Evolutionary conservation across 2,329 filamentous ascomycete genomes (phyloP).

Genomic region (Talaromyces amestolkiae): DNA sequence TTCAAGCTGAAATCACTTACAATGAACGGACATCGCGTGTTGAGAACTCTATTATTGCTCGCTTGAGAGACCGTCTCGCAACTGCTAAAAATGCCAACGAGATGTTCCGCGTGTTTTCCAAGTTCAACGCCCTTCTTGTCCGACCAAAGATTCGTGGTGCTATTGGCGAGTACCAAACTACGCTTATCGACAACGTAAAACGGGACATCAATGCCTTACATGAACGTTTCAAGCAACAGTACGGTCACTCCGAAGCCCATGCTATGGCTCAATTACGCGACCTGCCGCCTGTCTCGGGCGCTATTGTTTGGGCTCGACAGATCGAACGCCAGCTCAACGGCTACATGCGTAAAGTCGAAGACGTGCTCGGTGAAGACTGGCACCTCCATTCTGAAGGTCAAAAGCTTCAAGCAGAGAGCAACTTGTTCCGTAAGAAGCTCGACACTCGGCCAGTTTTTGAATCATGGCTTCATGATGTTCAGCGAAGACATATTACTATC

Average conservation of each 20-base stretch:
- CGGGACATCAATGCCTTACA: slow-evolving; percentile 90
- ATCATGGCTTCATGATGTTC: slow-evolving; percentile 89
- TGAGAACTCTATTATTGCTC: slow-evolving; percentile 97
- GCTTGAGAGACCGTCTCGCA: slow-evolving; percentile 84
- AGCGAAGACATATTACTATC: slow-evolving; percentile 84
- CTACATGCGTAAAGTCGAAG: slow-evolving; percentile 99
- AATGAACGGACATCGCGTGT: slow-evolving; percentile 96
- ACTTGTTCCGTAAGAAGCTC: slow-evolving; percentile 92
- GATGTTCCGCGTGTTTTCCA: slow-evolving; percentile 99
- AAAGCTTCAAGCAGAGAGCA: slow-evolving; percentile 86
- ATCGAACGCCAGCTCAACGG: slow-evolving; percentile 93
- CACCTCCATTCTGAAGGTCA: slow-evolving; percentile 90
- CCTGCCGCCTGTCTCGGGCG: slow-evolving; percentile 89
- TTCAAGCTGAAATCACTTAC: slow-evolving; percentile 90
- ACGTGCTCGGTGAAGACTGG: slow-evolving; percentile 94
- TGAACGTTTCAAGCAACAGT: slow-evolving; percentile 97
- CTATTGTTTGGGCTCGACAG: slow-evolving; percentile 95
- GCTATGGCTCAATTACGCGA: slow-evolving; percentile 97
- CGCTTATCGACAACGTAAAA: slow-evolving; percentile 97
- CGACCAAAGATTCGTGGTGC: slow-evolving; percentile 98
- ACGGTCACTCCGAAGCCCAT: slow-evolving; percentile 95
- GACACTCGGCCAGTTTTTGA: slow-evolving; percentile 93
- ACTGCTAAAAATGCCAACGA: slow-evolving; percentile 97
- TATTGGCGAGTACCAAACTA: slow-evolving; percentile 96
- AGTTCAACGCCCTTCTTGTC: slow-evolving; percentile 98